A percentile compares a stretch with the other conserved stretches of the same genome.
phyloP scores from a whole-genome alignment of 2,329 filamentous ascomycete species.

The Escovopsis sp. region DNA sequence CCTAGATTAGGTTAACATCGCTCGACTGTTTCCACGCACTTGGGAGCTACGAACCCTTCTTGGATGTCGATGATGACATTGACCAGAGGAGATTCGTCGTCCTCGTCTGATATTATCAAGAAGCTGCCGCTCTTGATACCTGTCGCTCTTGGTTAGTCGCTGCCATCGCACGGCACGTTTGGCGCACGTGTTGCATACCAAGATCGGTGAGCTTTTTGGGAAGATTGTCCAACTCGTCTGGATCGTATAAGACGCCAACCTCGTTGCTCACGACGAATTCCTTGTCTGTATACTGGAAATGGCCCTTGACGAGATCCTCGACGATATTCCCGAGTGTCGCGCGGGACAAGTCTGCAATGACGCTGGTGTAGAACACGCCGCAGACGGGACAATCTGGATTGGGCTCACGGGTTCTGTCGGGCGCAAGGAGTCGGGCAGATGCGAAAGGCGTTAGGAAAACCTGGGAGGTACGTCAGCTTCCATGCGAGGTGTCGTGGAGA shows the following conservation, averaged over 20 bases:
- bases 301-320: slow-evolving; percentile 51
- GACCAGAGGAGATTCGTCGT: slow-evolving; percentile 58
- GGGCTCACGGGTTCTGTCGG: slow-evolving; percentile 44
- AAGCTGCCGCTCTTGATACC: slow-evolving; percentile 60
- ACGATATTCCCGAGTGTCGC: slow-evolving; percentile 72
- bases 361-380: slow-evolving; percentile 52
- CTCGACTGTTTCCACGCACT: not conserved
- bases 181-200: slow-evolving; percentile 27
- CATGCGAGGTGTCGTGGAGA: no score
- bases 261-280: slow-evolving; percentile 69
- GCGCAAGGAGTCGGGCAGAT: slow-evolving; percentile 40
- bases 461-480: slow-evolving; percentile 19
- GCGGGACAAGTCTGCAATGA: slow-evolving; percentile 52
- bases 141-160: slow-evolving; percentile 14
- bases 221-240: slow-evolving; percentile 77
- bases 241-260: slow-evolving; percentile 69
- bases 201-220: slow-evolving; percentile 65
- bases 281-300: slow-evolving; percentile 61
- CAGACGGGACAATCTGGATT: slow-evolving; percentile 78
- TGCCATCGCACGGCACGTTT: not conserved
- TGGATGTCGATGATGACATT: slow-evolving; percentile 64
- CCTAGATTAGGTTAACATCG: slow-evolving; percentile 22
- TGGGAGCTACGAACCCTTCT: slow-evolving; percentile 31
- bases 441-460: slow-evolving; percentile 65
- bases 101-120: slow-evolving; percentile 72